Conservation (phyloP, 306 rosid species). For the Corylus heterophylla region DNA sequence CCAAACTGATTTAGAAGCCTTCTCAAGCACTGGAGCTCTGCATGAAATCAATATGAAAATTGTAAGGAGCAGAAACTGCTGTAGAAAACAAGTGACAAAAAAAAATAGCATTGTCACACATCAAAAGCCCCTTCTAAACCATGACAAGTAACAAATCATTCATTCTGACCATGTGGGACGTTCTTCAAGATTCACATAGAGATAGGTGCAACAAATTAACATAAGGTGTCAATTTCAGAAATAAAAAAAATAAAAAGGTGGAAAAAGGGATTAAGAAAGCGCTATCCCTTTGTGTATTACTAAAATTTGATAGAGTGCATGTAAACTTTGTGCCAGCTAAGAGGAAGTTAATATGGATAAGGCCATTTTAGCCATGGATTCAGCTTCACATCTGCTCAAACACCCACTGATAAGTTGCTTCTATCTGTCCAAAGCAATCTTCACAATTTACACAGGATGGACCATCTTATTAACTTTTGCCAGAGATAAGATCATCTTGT, state of each 20-base stretch:
- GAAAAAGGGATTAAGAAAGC: neutral
- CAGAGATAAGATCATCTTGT: neutral
- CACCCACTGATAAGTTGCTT: neutral
- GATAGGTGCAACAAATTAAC: neutral
- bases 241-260: neutral
- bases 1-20: conserved; percentile 98
- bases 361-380: neutral
- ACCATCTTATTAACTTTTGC: neutral
- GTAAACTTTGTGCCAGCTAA: neutral
- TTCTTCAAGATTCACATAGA: neutral
- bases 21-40: conserved; percentile 89
- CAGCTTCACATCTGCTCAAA: neutral
- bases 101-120: neutral
- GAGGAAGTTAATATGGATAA: neutral
- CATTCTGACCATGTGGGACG: neutral
- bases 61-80: neutral
- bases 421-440: neutral
- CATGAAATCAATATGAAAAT: conserved; percentile 19
- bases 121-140: neutral
- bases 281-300: neutral
- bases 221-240: neutral
- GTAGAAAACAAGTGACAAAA: neutral
- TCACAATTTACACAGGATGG: neutral
- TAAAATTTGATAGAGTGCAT: neutral
- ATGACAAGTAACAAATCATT: neutral